Evolutionary conservation across 2,329 filamentous ascomycete genomes (phyloP).

Genomic region (Aspergillus persii): DNA sequence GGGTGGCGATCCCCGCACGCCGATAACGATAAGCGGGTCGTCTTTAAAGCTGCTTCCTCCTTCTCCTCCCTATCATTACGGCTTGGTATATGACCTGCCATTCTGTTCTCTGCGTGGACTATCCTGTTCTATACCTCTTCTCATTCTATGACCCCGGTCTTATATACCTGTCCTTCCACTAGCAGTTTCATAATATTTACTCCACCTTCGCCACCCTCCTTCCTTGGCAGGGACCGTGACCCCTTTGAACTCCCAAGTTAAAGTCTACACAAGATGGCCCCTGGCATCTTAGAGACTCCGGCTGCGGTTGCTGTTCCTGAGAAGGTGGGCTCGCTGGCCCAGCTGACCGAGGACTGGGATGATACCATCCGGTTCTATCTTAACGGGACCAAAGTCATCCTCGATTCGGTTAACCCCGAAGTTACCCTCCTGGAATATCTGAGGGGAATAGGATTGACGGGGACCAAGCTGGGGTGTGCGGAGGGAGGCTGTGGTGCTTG

Average conservation of each 20-base stretch:
- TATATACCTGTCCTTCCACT: not conserved
- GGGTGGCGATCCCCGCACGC: conserved; percentile 38
- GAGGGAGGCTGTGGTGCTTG: conserved; percentile 90
- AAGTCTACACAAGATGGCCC: conserved; percentile 50
- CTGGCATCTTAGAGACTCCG: conserved; percentile 52
- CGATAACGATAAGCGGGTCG: not conserved
- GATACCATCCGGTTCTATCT: conserved; percentile 90
- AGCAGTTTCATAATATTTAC: not conserved
- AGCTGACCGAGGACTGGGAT: conserved; percentile 74
- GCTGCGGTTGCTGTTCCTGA: conserved; percentile 45
- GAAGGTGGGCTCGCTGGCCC: conserved; percentile 50
- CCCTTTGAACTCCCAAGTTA: conserved; percentile 1
- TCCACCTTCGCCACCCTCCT: not conserved
- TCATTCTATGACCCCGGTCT: not conserved
- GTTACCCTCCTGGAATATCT: conserved; percentile 90
- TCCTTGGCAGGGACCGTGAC: conserved; percentile 1
- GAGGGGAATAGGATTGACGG: conserved; percentile 86
- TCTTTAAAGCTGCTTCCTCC: not conserved
- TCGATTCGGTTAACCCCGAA: conserved; percentile 88
- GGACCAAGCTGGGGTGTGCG: conserved; percentile 93
- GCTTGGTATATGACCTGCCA: not conserved
- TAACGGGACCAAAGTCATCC: conserved; percentile 83
- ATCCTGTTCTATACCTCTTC: not conserved
- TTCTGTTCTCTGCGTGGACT: not conserved
- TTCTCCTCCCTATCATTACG: not conserved